Conservation (phyloP, 2,329 filamentous ascomycete genomes). For the Diplodia corticola region DNA sequence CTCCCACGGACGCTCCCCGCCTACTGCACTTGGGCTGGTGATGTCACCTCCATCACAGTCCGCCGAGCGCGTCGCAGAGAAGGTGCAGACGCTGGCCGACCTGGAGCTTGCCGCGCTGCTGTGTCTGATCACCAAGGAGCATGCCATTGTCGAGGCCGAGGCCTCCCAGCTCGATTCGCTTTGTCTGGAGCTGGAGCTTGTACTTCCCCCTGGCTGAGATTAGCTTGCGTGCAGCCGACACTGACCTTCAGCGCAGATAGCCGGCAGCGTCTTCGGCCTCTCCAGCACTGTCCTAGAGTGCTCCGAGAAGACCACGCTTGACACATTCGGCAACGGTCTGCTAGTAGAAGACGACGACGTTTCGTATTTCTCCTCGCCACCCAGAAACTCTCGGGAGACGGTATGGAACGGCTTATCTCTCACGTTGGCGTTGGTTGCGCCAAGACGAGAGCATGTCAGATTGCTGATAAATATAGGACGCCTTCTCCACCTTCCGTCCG, state of each 20-base stretch:
- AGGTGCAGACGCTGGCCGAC: constrained; percentile 78
- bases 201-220: constrained; percentile 38
- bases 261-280: constrained; percentile 70
- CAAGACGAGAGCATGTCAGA: background rate
- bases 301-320: constrained; percentile 69
- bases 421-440: background rate
- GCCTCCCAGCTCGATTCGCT: constrained; percentile 65
- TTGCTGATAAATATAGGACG: constrained; percentile 11
- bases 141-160: constrained; percentile 79
- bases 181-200: constrained; percentile 71
- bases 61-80: constrained; percentile 47
- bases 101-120: constrained; percentile 84
- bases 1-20: background rate
- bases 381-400: constrained; percentile 21
- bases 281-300: constrained; percentile 71
- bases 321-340: constrained; percentile 75
- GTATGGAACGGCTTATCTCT: background rate
- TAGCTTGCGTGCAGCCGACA: constrained; percentile 4
- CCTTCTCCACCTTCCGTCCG: constrained; percentile 2
- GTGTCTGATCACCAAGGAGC: constrained; percentile 76
- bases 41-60: constrained; percentile 9
- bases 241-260: constrained; percentile 54
- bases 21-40: background rate
- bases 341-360: constrained; percentile 47
- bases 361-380: constrained; percentile 25